Evolutionary conservation across 1,284 basidiomycete genomes (phyloP).

Genomic region (Schizophyllum amplum): DNA sequence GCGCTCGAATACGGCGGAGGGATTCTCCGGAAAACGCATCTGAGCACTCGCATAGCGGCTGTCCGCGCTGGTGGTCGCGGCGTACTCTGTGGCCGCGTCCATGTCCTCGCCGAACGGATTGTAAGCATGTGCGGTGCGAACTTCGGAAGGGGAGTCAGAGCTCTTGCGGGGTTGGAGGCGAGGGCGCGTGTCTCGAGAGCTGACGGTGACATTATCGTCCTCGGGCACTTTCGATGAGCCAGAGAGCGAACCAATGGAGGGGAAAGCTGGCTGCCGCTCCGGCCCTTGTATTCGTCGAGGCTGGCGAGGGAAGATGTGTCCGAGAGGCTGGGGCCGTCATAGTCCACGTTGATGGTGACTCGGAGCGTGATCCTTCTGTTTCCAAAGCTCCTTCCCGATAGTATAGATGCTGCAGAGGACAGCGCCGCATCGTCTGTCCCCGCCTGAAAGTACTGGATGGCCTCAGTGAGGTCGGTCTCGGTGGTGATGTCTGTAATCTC

Average conservation of each 20-base stretch:
- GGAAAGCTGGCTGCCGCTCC: slow-evolving; percentile 40
- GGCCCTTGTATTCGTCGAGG: slow-evolving; percentile 59
- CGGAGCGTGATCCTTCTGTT: slow-evolving; percentile 65
- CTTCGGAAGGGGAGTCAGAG: background rate
- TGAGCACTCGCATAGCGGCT: background rate
- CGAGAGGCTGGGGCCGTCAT: slow-evolving; percentile 85
- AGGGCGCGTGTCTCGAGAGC: slow-evolving; percentile 46
- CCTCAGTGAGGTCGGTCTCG: slow-evolving; percentile 75
- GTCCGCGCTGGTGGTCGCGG: background rate
- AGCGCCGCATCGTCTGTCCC: slow-evolving; percentile 57
- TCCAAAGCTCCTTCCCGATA: slow-evolving; percentile 64
- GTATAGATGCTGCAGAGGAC: slow-evolving; percentile 64
- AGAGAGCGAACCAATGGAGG: slow-evolving; percentile 27
- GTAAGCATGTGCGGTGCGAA: background rate
- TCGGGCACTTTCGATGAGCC: slow-evolving; percentile 46
- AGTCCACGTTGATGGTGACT: slow-evolving; percentile 74
- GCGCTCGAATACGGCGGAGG: slow-evolving; percentile 47
- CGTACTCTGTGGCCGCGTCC: slow-evolving; percentile 2
- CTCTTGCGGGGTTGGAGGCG: background rate
- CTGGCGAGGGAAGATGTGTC: slow-evolving; percentile 78
- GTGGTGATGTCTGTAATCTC: slow-evolving; percentile 62
- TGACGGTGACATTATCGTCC: slow-evolving; percentile 66
- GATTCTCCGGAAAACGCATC: slow-evolving; percentile 28
- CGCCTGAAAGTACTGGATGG: slow-evolving; percentile 77
- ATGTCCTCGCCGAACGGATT: slow-evolving; percentile 16